Evolutionary conservation across 495 filamentous ascomycete genomes (phyloP), one percentile per base, ranked within the genome.

Genomic region (Penicillium coffeae): DNA sequence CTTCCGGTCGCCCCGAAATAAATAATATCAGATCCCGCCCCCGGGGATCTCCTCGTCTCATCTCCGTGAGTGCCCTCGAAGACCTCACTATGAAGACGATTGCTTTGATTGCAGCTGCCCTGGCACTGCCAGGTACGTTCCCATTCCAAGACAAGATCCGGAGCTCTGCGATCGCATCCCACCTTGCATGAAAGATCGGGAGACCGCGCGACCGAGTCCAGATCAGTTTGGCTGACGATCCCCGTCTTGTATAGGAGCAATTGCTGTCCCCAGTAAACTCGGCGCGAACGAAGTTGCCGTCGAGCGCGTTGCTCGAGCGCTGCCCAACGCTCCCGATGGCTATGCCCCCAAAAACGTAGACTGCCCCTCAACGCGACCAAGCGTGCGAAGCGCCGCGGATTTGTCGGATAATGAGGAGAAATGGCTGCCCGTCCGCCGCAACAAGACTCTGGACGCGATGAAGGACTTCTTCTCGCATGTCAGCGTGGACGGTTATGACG

Each of bases 401-500:
- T 66, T 94, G 1, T 92, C 88, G 0, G 47, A 71, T 18, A 70
- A 85, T 35, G 90, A 96, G 66, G 77, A 73, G 21, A 61, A 73
- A 54, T 96, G 90, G 90, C 67, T 87, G 15, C 44, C 79, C 21
- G 50, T 50, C 16, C 68, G 79, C 18, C 69, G 73, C 37, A 64
- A 64, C 3, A 71, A 75, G 45, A 88, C 85, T 0, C 53, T 88
- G 27, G 60, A 76, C 2, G 80, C 88, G n/a, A 76, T 95, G 80
- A 77, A 72, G 21, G 75, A 88, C 19, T 82, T 95, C 42, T 78
- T 98, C 32, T 70, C 71, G 13, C 80, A 86, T 50, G 70, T 89
- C 50, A 83, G 82, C 44, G 88, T 98, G 50, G 59, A 75, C 14
- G 83, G 80, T 50, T 93, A 93, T 52, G 87, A 98, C 64, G 86